Conservation (phyloP, 305 asterid genomes). For the Striga hermonthica region DNA sequence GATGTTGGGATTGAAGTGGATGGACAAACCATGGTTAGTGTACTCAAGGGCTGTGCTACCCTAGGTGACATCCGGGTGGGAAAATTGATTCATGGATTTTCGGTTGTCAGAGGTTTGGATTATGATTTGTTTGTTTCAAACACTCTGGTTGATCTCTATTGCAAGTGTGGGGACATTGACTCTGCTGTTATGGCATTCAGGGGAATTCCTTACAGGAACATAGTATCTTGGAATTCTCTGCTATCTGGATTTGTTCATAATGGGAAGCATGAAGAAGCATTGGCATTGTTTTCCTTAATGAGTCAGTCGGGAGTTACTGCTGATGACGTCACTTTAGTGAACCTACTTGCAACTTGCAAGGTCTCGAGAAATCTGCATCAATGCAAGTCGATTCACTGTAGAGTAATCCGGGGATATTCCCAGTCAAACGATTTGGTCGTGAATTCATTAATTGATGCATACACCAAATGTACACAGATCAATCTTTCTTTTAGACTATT, state of each 20-base stretch:
- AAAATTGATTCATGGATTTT: slow-evolving; percentile 53
- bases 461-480: slow-evolving; percentile 63
- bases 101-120: slow-evolving; percentile 51
- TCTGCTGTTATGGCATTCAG: slow-evolving; percentile 55
- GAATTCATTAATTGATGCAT: slow-evolving; percentile 72
- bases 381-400: slow-evolving; percentile 64
- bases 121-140: slow-evolving; percentile 68
- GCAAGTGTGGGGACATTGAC: slow-evolving; percentile 59
- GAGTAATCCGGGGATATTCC: slow-evolving; percentile 49
- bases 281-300: slow-evolving; percentile 55
- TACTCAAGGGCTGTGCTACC: slow-evolving; percentile 64
- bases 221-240: slow-evolving; percentile 80
- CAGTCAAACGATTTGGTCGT: slow-evolving; percentile 58
- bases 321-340: slow-evolving; percentile 77
- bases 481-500: slow-evolving; percentile 53
- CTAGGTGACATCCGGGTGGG: slow-evolving; percentile 51
- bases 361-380: slow-evolving; percentile 42
- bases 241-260: slow-evolving; percentile 66
- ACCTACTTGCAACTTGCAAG: slow-evolving; percentile 64
- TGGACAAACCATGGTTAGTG: slow-evolving; percentile 62
- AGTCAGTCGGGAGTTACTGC: slow-evolving; percentile 44
- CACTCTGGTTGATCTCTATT: slow-evolving; percentile 74
- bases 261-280: slow-evolving; percentile 57
- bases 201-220: slow-evolving; percentile 55
- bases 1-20: slow-evolving; percentile 47